phyloP scores from a whole-genome alignment of 2,329 filamentous ascomycete genomes.

The Podosphaera xanthii region DNA sequence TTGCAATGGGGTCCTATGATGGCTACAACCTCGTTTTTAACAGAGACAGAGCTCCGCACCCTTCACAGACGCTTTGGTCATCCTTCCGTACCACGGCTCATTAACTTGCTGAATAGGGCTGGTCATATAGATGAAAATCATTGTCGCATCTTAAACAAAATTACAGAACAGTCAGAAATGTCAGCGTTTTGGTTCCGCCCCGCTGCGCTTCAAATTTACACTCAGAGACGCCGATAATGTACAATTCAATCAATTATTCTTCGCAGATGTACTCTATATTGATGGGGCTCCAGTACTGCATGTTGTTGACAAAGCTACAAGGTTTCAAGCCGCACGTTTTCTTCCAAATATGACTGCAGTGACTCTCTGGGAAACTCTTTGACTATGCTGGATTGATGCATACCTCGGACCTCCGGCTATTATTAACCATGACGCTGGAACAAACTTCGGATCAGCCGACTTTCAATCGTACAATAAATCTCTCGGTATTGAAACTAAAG shows the following conservation, averaged over 20 bases:
- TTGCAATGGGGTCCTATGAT: background rate
- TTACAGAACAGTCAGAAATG: background rate
- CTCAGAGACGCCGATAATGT: background rate
- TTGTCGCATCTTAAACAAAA: background rate
- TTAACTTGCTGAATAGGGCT: background rate
- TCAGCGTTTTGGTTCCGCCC: background rate
- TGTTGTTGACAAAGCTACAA: background rate
- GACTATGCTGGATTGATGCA: background rate
- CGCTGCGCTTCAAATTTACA: slow-evolving; percentile 1
- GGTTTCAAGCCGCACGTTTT: background rate
- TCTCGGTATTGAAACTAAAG: background rate
- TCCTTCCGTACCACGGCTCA: background rate
- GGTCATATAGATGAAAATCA: background rate
- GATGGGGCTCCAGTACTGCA: background rate
- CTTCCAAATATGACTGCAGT: background rate
- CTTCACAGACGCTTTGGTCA: background rate
- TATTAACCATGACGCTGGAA: background rate
- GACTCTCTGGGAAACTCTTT: too few species aligned
- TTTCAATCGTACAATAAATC: background rate
- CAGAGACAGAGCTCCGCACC: background rate
- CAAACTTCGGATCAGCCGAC: background rate
- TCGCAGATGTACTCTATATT: slow-evolving; percentile 2
- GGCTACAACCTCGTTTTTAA: background rate
- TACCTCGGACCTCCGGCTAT: background rate
- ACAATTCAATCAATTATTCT: slow-evolving; percentile 1